phyloP scores from a whole-genome alignment of 768 basidiomycete species.

The Rossbeevera mucosa region DNA sequence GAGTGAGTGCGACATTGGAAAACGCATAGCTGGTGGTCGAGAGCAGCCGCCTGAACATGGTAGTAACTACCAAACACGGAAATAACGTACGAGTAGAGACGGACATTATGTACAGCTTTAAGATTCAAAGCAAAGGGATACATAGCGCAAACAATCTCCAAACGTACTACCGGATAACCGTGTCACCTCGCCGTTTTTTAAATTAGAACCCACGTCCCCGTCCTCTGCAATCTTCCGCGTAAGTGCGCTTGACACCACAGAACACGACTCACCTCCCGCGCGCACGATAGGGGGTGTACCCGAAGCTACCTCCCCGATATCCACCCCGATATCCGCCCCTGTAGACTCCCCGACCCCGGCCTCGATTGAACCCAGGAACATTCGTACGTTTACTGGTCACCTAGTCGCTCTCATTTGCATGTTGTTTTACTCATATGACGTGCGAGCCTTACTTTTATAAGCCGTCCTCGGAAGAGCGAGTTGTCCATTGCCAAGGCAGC shows the following conservation, averaged over 20 bases:
- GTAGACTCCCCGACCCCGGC: conserved; percentile 69
- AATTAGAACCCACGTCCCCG: conserved; percentile 65
- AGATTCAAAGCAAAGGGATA: conserved; percentile 26
- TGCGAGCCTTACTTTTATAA: conserved; percentile 69
- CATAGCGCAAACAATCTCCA: conserved; percentile 21
- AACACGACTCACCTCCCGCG: conserved; percentile 64
- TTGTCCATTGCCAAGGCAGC: conserved; percentile 92
- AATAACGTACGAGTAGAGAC: not conserved
- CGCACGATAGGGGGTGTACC: conserved; percentile 52
- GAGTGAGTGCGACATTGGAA: conserved; percentile 61
- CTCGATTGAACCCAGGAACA: conserved; percentile 85
- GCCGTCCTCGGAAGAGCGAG: conserved; percentile 87
- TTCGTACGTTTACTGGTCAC: conserved; percentile 96
- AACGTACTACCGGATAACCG: conserved; percentile 15
- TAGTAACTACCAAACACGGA: conserved; percentile 15
- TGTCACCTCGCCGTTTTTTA: conserved; percentile 18
- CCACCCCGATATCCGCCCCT: conserved; percentile 61
- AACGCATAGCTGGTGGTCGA: conserved; percentile 54
- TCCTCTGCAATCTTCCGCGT: conserved; percentile 41
- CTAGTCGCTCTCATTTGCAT: conserved; percentile 37
- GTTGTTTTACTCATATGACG: not conserved
- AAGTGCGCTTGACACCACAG: conserved; percentile 10
- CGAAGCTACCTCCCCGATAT: conserved; percentile 48
- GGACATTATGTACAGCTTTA: conserved; percentile 29
- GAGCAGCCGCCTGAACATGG: conserved; percentile 13